These are phyloP conservation scores for Ichthyophonus hoferi DNA, from an alignment of 208 protist genomes.

Conservation along the genomic window DNA sequence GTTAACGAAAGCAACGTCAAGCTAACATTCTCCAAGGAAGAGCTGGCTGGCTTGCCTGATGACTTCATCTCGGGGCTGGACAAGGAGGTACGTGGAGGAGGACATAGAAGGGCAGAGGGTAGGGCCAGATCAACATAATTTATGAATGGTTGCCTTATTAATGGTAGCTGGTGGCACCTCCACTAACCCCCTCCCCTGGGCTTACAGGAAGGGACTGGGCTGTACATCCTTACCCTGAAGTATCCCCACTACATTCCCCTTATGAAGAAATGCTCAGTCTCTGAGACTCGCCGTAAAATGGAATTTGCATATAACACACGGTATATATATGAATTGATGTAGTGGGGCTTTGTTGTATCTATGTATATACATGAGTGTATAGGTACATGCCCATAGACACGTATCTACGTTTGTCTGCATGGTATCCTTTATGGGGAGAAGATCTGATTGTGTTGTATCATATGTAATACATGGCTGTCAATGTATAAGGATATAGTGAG, in stretches of 20 bases:
- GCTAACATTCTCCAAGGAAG: conserved; percentile 47
- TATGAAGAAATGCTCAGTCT: conserved; percentile 45
- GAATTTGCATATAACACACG: conserved; percentile 7
- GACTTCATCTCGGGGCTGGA: conserved; percentile 40
- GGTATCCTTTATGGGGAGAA: too few species aligned
- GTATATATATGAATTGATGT: conserved; percentile 20
- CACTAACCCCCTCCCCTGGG: not conserved
- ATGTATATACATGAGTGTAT: not conserved
- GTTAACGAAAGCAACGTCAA: conserved; percentile 62
- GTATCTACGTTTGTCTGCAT: not conserved
- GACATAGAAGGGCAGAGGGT: too few species aligned
- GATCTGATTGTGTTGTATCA: too few species aligned
- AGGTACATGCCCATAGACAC: not conserved
- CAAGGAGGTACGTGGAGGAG: not conserved
- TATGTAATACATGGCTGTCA: too few species aligned
- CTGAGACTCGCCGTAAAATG: not conserved
- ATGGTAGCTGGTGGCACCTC: too few species aligned
- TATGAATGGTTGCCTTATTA: too few species aligned
- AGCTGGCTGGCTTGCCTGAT: conserved; percentile 54
- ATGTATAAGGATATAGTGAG: too few species aligned
- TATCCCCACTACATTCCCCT: conserved; percentile 59
- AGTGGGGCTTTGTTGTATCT: not conserved
- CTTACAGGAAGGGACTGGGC: not conserved
- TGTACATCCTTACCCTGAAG: not conserved
- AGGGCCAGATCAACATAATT: too few species aligned